Conservation (phyloP, 2,329 filamentous ascomycete species). For the Pyrenophora teres region DNA sequence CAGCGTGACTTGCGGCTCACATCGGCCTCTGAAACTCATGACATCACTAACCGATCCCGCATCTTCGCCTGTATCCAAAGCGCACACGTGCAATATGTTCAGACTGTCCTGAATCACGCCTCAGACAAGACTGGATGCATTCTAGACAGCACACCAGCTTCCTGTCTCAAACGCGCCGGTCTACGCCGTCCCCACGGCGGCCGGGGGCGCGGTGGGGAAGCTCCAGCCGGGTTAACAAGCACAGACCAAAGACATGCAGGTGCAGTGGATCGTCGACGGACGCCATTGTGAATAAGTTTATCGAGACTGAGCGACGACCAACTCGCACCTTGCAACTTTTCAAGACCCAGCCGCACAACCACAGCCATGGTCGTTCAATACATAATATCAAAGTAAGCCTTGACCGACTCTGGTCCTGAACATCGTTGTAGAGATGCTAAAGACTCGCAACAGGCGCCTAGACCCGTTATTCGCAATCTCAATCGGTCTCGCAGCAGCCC, state of each 20-base stretch:
- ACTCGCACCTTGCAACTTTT: too few relatives aligned
- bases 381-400: constrained; percentile 52
- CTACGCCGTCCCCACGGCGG: too few relatives aligned
- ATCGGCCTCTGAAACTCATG: constrained; percentile 36
- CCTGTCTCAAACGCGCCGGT: too few relatives aligned
- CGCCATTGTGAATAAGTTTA: too few relatives aligned
- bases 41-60: constrained; percentile 22
- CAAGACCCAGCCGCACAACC: background rate
- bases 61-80: background rate
- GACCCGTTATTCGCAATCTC: constrained; percentile 56
- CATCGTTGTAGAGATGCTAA: too few relatives aligned
- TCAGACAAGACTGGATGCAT: too few relatives aligned
- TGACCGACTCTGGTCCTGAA: background rate
- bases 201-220: too few relatives aligned
- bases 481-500: constrained; percentile 54
- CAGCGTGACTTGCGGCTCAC: constrained; percentile 41
- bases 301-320: too few relatives aligned
- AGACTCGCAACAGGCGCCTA: constrained; percentile 43
- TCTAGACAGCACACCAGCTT: too few relatives aligned
- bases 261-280: too few relatives aligned
- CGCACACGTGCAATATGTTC: background rate
- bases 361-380: constrained; percentile 43
- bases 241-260: background rate
- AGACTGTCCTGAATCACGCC: too few relatives aligned
- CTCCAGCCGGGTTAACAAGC: background rate